Percentiles rank a stretch among this genome's conserved stretches.
Evolutionary conservation across 1,139 yeast species (phyloP).

Genomic region (Blastobotrys petasosporus): DNA sequence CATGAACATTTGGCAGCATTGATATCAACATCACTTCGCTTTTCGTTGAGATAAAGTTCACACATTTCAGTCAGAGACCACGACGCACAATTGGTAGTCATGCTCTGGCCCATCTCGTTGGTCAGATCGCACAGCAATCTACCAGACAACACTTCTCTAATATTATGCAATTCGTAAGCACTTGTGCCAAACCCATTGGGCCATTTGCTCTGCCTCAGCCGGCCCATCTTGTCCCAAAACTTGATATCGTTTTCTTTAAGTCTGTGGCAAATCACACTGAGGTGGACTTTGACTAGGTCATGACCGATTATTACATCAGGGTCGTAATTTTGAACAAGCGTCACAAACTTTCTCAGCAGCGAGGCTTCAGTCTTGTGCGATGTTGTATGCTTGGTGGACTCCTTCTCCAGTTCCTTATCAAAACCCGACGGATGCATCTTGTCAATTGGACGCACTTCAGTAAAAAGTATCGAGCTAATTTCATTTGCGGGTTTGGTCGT

Average conservation of each 20-base stretch:
- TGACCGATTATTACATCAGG: conserved; percentile 94
- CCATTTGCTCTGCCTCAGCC: conserved; percentile 64
- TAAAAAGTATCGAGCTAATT: conserved; percentile 34
- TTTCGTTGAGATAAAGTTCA: conserved; percentile 59
- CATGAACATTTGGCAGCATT: conserved; percentile 51
- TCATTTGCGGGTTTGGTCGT: conserved; percentile 31
- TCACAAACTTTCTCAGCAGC: conserved; percentile 60
- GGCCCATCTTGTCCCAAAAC: conserved; percentile 81
- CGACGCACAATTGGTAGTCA: conserved; percentile 88
- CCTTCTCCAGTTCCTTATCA: conserved; percentile 35
- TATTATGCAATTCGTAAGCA: conserved; percentile 38
- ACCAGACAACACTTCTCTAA: conserved; percentile 72
- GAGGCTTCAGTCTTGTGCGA: conserved; percentile 59
- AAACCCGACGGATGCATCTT: conserved; percentile 70
- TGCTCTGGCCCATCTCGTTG: conserved; percentile 90
- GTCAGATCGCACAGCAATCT: conserved; percentile 88
- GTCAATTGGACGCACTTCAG: conserved; percentile 68
- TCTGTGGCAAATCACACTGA: conserved; percentile 78
- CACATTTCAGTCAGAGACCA: conserved; percentile 95
- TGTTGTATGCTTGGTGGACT: conserved; percentile 20
- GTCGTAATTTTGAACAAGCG: conserved; percentile 63
- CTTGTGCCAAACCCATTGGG: conserved; percentile 55
- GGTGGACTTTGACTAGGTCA: conserved; percentile 66
- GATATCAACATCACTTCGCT: conserved; percentile 66
- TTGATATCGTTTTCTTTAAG: conserved; percentile 62